Base-by-base conservation (phyloP, 495 filamentous ascomycete genomes). In the Aspergillus avenaceus region DNA sequence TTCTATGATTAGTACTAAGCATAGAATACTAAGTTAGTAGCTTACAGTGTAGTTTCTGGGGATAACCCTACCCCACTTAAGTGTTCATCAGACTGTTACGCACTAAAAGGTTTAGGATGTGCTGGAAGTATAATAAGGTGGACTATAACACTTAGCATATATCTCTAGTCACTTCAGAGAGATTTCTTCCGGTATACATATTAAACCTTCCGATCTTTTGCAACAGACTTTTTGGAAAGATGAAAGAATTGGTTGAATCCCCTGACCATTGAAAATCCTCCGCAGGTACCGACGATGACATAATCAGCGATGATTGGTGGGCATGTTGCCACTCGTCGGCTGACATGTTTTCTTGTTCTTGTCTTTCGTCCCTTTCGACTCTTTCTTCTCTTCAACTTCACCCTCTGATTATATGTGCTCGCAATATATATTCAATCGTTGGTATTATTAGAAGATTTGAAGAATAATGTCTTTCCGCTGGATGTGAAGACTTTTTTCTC, bases 301-400 rank as follows among this genome's bases (percentile, higher is more conserved):
- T 60, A 60, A 60, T 37, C 53, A 24, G 5, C 8, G 26, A 9
- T 52, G 47, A 53, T 50, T 56, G 46, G 47, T 41, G 31, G 29
- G 16, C 48, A 53, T 50, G n/a, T n/a, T 47, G 49, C 41, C 52
- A 50, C 41, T 27, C 31, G 45, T 16, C 44, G 19, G 28, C 36
- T 51, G 46, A 50, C 40, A 37, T 40, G 29, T 41, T 44, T 48
- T 50, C 37, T 42, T 46, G 28, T 46, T n/a, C n/a, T n/a, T n/a
- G n/a, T n/a, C n/a, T n/a, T n/a, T 38, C 46, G 34, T 47, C 29
- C 38, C 23, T 46, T 28, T 48, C n/a, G n/a, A n/a, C 27, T 51
- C 50, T 34, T 47, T 43, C 44, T 37, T 47, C 40, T 49, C 36
- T 26, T 34, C 28, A 34, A 48, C 47, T 50, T 23, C 53, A 42